Evolutionary conservation across 2,329 filamentous ascomycete species (phyloP).

Genomic region (Colletotrichum tabaci): DNA sequence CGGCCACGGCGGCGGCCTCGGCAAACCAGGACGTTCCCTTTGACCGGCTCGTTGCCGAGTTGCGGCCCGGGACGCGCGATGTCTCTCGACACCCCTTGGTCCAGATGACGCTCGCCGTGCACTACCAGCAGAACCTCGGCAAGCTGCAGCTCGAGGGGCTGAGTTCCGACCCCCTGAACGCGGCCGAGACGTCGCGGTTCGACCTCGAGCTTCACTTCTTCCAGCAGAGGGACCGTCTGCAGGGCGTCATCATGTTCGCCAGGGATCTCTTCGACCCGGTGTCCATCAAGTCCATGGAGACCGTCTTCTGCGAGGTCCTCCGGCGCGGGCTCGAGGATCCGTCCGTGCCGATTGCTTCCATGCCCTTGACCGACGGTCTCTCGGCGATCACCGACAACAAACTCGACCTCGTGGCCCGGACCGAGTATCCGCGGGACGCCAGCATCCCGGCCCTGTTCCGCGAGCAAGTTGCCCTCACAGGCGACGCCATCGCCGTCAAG

Average conservation of each 20-base stretch:
- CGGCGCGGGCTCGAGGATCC: conserved; percentile 2
- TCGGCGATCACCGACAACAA: conserved; percentile 37
- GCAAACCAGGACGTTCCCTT: conserved; percentile 45
- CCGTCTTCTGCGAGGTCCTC: conserved; percentile 19
- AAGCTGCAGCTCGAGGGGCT: conserved; percentile 14
- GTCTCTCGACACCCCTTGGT: conserved; percentile 18
- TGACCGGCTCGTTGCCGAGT: conserved; percentile 6
- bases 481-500: conserved; percentile 42
- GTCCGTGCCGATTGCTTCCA: not conserved
- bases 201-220: conserved; percentile 44
- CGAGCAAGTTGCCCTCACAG: conserved; percentile 34
- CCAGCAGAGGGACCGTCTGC: conserved; percentile 38
- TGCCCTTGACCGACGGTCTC: conserved; percentile 9
- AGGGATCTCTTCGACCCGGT: conserved; percentile 15
- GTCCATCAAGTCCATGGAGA: conserved; percentile 45
- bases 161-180: conserved; percentile 8
- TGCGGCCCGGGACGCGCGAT: conserved; percentile 8
- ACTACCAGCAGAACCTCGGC: conserved; percentile 14
- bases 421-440: conserved; percentile 41
- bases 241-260: conserved; percentile 42
- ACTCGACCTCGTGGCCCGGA: conserved; percentile 11
- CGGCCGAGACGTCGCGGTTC: conserved; percentile 16
- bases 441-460: conserved; percentile 46
- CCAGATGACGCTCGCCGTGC: conserved; percentile 20
- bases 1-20: conserved; percentile 31